A percentile compares a stretch with the other conserved stretches of the same genome.
Conservation (phyloP, 805 yeast species). For the Dipodascus geniculatus region DNA sequence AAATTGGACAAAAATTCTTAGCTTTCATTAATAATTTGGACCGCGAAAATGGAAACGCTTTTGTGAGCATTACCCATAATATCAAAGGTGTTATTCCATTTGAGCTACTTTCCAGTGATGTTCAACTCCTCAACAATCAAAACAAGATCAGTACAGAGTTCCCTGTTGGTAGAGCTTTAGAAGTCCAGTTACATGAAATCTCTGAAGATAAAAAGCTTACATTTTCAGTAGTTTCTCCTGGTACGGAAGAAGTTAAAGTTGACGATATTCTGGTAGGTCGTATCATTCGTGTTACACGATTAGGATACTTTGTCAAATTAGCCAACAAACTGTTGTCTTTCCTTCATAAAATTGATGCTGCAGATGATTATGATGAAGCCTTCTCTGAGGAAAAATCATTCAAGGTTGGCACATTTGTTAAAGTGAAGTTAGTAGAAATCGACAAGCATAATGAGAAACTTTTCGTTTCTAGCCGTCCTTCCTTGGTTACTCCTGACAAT, state of each 20-base stretch:
- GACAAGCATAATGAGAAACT: conserved; percentile 41
- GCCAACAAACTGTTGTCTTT: conserved; percentile 22
- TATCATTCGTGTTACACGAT: conserved; percentile 28
- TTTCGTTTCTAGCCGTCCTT: conserved; percentile 50
- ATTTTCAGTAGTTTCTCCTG: background rate
- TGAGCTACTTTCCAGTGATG: background rate
- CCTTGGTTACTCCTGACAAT: conserved; percentile 11
- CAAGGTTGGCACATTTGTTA: conserved; percentile 15
- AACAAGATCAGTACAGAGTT: background rate
- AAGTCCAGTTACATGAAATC: background rate
- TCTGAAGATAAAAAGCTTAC: background rate
- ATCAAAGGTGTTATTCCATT: background rate
- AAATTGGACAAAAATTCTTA: conserved; percentile 37
- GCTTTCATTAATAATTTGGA: conserved; percentile 59
- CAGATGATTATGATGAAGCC: conserved; percentile 11
- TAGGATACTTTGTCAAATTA: conserved; percentile 13
- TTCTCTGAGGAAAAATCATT: background rate
- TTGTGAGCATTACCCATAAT: background rate
- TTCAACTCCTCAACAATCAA: background rate
- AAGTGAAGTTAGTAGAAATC: conserved; percentile 23
- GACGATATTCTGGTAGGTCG: conserved; percentile 12
- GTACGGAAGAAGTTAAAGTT: conserved; percentile 11
- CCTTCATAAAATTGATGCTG: conserved; percentile 14
- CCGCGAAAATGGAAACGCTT: conserved; percentile 22
- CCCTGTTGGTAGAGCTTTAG: background rate